Evolutionary conservation across 2,329 filamentous ascomycete species (phyloP).

Genomic region (Arthrinium puccinioides): DNA sequence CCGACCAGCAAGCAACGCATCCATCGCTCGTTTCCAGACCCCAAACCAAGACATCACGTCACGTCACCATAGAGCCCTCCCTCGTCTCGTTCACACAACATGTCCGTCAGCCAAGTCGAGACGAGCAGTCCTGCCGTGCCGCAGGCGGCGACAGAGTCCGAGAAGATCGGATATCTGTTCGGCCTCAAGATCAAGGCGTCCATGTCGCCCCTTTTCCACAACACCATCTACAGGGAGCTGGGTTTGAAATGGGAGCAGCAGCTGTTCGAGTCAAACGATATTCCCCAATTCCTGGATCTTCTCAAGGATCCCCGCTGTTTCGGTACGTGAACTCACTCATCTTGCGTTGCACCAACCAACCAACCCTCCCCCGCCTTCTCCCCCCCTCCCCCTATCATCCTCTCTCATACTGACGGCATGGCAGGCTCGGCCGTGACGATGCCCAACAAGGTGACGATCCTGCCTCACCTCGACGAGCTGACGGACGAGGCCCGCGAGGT

Average conservation of each 20-base stretch:
- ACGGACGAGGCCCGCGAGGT: constrained; percentile 67
- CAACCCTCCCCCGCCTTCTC: too few relatives aligned
- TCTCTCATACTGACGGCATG: neutral
- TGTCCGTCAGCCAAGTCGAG: neutral
- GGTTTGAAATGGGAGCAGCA: constrained; percentile 43
- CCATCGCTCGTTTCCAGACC: too few relatives aligned
- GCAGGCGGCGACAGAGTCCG: constrained; percentile 15
- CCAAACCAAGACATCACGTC: too few relatives aligned
- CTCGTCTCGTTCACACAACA: too few relatives aligned
- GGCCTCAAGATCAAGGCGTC: constrained; percentile 49
- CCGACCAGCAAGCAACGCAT: too few relatives aligned
- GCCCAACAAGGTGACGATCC: constrained; percentile 75
- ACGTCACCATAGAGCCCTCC: too few relatives aligned
- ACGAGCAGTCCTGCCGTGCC: neutral
- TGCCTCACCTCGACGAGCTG: constrained; percentile 64
- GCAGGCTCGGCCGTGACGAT: constrained; percentile 68
- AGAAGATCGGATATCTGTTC: constrained; percentile 48
- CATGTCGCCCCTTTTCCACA: constrained; percentile 47
- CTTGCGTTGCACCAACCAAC: too few relatives aligned
- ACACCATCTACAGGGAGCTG: constrained; percentile 43
- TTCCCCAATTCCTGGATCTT: constrained; percentile 41
- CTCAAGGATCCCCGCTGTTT: constrained; percentile 53
- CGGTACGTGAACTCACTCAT: constrained; percentile 34
- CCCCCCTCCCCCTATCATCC: neutral
- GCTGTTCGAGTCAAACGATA: constrained; percentile 44